Conservation (phyloP, 306 rosid genomes). For the Bauhinia variegata region DNA sequence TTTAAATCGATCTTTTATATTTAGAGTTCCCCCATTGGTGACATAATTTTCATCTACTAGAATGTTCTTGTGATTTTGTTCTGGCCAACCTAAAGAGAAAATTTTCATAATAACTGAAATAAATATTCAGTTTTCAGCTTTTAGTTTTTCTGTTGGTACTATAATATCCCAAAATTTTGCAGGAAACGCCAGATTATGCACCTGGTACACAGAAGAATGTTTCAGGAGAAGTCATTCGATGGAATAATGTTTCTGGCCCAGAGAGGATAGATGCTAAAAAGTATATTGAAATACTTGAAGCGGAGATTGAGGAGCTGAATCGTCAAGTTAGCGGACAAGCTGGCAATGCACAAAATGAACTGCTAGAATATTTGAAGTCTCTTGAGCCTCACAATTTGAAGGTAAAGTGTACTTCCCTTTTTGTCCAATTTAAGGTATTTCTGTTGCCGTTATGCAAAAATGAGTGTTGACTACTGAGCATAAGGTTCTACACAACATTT, state of each 20-base stretch:
- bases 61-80: neutral
- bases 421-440: slow-evolving; percentile 18
- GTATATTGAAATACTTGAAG: slow-evolving; percentile 94
- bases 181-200: slow-evolving; percentile 88
- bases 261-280: slow-evolving; percentile 90
- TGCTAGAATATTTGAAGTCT: slow-evolving; percentile 89
- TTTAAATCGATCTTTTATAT: too few species aligned
- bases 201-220: slow-evolving; percentile 95
- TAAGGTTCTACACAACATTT: neutral
- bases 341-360: slow-evolving; percentile 73
- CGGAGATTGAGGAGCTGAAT: slow-evolving; percentile 92
- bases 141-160: neutral
- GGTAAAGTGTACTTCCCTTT: slow-evolving; percentile 46
- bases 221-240: slow-evolving; percentile 91
- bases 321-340: slow-evolving; percentile 86
- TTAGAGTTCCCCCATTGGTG: too few species aligned
- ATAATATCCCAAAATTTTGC: slow-evolving; percentile 38
- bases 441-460: neutral
- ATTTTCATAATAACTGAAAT: too few species aligned
- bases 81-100: neutral
- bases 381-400: slow-evolving; percentile 94
- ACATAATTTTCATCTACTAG: too few species aligned
- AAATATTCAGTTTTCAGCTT: neutral
- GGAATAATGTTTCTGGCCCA: slow-evolving; percentile 86
- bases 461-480: slow-evolving; percentile 7